Evolutionary conservation across 345 rosid species (phyloP).

Genomic region (Melastoma malabathricum): DNA sequence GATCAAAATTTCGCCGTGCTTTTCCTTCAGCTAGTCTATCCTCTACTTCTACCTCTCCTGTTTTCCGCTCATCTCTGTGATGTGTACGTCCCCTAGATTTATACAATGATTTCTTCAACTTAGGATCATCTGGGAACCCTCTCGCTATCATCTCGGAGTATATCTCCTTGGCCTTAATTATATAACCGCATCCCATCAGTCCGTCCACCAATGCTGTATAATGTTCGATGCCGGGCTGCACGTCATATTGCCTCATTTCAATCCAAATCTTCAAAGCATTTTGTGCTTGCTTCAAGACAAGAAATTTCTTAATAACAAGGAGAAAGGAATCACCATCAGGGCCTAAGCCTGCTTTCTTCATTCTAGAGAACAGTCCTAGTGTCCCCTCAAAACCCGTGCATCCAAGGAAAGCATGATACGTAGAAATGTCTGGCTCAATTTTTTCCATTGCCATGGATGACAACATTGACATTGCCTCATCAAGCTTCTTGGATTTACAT

Average conservation of each 20-base stretch:
- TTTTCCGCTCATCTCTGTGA: constrained; percentile 8
- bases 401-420: constrained; percentile 65
- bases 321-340: constrained; percentile 50
- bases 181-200: constrained; percentile 41
- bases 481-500: constrained; percentile 39
- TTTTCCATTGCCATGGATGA: constrained; percentile 44
- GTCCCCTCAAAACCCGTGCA: constrained; percentile 34
- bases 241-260: constrained; percentile 51
- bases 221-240: constrained; percentile 27
- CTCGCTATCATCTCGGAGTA: constrained; percentile 54
- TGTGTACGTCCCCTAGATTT: constrained; percentile 13
- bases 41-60: constrained; percentile 1
- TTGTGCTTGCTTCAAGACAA: constrained; percentile 48
- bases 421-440: constrained; percentile 40
- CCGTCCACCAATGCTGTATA: constrained; percentile 43
- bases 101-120: constrained; percentile 45
- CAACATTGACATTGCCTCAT: constrained; percentile 47
- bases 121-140: constrained; percentile 65
- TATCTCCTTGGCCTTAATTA: constrained; percentile 38
- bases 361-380: constrained; percentile 35
- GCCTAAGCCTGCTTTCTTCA: constrained; percentile 49
- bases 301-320: constrained; percentile 38
- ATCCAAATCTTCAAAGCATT: constrained; percentile 58
- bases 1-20: too few relatives aligned
- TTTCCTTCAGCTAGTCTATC: too few relatives aligned